Conservation (phyloP, 2,329 filamentous ascomycete genomes). For the Colletotrichum viniferum region DNA sequence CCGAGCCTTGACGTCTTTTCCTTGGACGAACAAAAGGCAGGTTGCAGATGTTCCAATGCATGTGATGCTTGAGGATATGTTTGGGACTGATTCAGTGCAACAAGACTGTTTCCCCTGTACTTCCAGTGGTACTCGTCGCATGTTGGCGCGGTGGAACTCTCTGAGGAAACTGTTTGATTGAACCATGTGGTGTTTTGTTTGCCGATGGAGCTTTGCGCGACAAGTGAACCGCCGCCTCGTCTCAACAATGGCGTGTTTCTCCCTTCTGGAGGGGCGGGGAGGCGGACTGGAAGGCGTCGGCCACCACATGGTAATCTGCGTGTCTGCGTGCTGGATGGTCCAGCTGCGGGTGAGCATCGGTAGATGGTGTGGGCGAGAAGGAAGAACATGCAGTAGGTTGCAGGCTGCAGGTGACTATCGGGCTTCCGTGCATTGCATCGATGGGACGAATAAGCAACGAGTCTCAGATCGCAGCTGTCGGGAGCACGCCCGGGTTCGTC, state of each 20-base stretch:
- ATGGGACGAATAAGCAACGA: not conserved
- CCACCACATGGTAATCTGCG: not conserved
- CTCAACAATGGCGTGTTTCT: slow-evolving; percentile 10
- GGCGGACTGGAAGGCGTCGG: not conserved
- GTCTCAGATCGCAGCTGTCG: not conserved
- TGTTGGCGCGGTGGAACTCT: not conserved
- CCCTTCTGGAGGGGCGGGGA: not conserved
- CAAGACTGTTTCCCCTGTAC: not conserved
- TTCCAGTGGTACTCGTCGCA: not conserved
- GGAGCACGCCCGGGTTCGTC: not conserved
- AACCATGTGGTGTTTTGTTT: slow-evolving; percentile 9
- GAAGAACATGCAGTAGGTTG: not conserved
- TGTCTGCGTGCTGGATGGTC: not conserved
- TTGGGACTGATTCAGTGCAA: not conserved
- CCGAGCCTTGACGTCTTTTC: not conserved
- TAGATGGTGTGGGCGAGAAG: not conserved
- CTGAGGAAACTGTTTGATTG: not conserved
- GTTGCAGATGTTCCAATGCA: not conserved
- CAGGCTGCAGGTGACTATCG: not conserved
- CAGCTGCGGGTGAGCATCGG: not conserved
- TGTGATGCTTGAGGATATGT: not conserved
- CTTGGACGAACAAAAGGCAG: not conserved
- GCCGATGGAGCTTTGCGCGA: slow-evolving; percentile 5
- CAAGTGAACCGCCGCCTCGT: not conserved
- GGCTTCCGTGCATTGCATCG: not conserved